Conservation (phyloP, 306 rosid genomes). For the Cotoneaster glaucophyllus region DNA sequence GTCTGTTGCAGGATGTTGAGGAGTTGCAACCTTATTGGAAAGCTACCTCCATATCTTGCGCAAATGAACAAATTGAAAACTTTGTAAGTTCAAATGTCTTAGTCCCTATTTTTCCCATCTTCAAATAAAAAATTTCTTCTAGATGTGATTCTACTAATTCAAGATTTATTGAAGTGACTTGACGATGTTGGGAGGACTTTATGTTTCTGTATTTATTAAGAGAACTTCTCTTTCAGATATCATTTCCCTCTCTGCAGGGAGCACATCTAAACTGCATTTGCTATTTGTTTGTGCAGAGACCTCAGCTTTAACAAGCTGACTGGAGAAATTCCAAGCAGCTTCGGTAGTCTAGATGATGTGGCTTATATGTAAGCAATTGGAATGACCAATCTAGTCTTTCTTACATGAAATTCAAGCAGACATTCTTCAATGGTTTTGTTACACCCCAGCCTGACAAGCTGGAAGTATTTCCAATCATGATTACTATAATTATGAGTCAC, state of each 20-base stretch:
- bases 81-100: slow-evolving; percentile 31
- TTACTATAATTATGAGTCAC: not conserved
- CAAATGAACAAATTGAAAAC: slow-evolving; percentile 25
- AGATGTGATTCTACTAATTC: not conserved
- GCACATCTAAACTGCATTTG: not conserved
- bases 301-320: slow-evolving; percentile 67
- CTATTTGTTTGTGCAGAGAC: slow-evolving; percentile 49
- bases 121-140: not conserved
- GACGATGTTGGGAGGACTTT: not conserved
- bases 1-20: slow-evolving; percentile 47
- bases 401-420: not conserved
- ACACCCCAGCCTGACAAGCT: not conserved
- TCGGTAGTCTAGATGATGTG: slow-evolving; percentile 4
- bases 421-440: not conserved
- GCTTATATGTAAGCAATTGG: slow-evolving; percentile 43
- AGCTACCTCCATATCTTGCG: slow-evolving; percentile 38
- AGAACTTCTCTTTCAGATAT: too few relatives aligned
- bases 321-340: slow-evolving; percentile 49
- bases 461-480: not conserved
- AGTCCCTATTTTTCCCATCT: not conserved
- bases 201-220: too few relatives aligned
- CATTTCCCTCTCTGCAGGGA: not conserved
- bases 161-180: not conserved
- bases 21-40: slow-evolving; percentile 66
- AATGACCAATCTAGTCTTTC: not conserved